Evolutionary conservation across 1,139 yeast genomes (phyloP), one percentile per base, ranked within the genome.

Genomic region (Pichia sp.): DNA sequence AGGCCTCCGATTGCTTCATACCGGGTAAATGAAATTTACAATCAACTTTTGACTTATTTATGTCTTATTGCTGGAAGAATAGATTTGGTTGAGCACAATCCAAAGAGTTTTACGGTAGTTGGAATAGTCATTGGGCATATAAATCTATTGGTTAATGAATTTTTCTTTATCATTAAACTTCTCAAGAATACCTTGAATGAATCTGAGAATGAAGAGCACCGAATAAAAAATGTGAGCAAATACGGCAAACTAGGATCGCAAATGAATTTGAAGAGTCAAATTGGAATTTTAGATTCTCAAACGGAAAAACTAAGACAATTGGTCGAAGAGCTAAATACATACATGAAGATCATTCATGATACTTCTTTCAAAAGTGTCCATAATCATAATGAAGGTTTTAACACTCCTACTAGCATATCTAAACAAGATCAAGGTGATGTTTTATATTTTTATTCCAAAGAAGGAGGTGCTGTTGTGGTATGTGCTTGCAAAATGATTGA

Each of bases 11-110:
- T 76, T 57, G 95, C 95, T 1, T 76, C 80, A 56, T 81, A 77
- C 56, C 78, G 96, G 59, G 75, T 92, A 30, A 82, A 84, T 36
- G 96, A 90, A 70, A 83, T 90, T 49, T 81, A 86, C 64, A 83
- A 84, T 19, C 78, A 89, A 1, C 70, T 90, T 42, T 81, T 82
- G 60, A 78, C 84, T 1, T 90, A 90, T 64, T 76, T 90, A 62
- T 88, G 90, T 1, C 65, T 87, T 59, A 79, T 87, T 8, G 75
- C 86, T 16, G 95, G 95, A 8, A 73, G 95, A 63, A 70, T 87
- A 61, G 93, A 87, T 67, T 74, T 87, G 67, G 81, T 86, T 49
- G 93, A 87, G 64, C 87, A 84, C 64, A 87, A 85, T 64, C 78
- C 84, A 5, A 74, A 75, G 26, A 92, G 92, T 1, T 84, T 89